These are phyloP conservation scores for Cercospora sp. DNA, from an alignment of 2,329 filamentous ascomycete genomes.

Conservation along the genomic window DNA sequence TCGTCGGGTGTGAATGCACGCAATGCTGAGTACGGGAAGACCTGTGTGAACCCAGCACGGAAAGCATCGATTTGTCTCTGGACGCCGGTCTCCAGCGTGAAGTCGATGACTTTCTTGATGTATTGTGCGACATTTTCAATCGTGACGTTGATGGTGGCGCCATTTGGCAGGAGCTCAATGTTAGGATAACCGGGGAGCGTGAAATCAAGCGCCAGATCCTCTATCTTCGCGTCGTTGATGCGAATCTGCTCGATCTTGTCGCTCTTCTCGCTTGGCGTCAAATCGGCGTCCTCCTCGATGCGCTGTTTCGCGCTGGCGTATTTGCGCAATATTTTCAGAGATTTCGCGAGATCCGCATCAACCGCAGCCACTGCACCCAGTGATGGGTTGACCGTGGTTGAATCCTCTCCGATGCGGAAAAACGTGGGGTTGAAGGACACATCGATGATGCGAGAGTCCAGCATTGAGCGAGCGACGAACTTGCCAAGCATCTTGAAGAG, in stretches of 20 bases:
- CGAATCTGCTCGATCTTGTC: slow-evolving; percentile 67
- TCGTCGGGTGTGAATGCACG: slow-evolving; percentile 94
- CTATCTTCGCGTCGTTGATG: slow-evolving; percentile 74
- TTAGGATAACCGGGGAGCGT: slow-evolving; percentile 87
- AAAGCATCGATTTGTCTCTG: slow-evolving; percentile 89
- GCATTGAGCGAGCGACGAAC: slow-evolving; percentile 96
- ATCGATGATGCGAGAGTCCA: slow-evolving; percentile 96
- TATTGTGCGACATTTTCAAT: slow-evolving; percentile 91
- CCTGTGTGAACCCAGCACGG: slow-evolving; percentile 84
- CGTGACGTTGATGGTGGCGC: slow-evolving; percentile 72
- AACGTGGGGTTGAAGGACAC: slow-evolving; percentile 97
- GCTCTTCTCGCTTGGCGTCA: slow-evolving; percentile 70
- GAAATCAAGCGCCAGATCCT: slow-evolving; percentile 90
- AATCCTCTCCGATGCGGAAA: slow-evolving; percentile 83
- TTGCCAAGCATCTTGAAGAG: slow-evolving; percentile 93
- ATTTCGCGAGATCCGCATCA: slow-evolving; percentile 81
- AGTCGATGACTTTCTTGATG: slow-evolving; percentile 84
- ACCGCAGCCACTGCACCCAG: slow-evolving; percentile 87
- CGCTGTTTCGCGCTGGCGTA: slow-evolving; percentile 80
- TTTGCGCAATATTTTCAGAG: slow-evolving; percentile 81
- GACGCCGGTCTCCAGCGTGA: slow-evolving; percentile 87
- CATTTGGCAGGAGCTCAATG: slow-evolving; percentile 77
- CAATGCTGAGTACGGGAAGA: slow-evolving; percentile 91
- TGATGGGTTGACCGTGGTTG: slow-evolving; percentile 70
- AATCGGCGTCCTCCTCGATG: slow-evolving; percentile 69